Conservation (phyloP, 164 flowering plant species). For the Stephania yunnanensis region DNA sequence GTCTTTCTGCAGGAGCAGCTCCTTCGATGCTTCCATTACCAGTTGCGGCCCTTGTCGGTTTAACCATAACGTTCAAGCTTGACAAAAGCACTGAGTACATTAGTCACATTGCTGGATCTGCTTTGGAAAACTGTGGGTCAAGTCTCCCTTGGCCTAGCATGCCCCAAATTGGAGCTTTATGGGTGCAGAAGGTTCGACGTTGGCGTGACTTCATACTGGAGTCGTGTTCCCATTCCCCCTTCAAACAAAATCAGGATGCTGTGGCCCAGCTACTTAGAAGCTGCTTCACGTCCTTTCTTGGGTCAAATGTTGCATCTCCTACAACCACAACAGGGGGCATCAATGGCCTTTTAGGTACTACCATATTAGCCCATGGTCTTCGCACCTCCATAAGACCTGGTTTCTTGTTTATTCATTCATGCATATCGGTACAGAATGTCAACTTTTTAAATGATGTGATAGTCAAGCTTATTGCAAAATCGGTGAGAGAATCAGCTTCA, state of each 20-base stretch:
- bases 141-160: slow-evolving; percentile 80
- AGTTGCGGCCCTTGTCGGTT: slow-evolving; percentile 81
- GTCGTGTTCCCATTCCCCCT: slow-evolving; percentile 57
- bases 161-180: slow-evolving; percentile 65
- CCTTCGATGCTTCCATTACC: slow-evolving; percentile 76
- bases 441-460: slow-evolving; percentile 47
- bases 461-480: slow-evolving; percentile 48
- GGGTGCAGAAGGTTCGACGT: slow-evolving; percentile 87
- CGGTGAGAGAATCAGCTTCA: slow-evolving; percentile 40
- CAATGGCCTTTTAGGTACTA: slow-evolving; percentile 56
- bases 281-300: slow-evolving; percentile 69
- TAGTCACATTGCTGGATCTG: slow-evolving; percentile 63
- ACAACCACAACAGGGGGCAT: slow-evolving; percentile 34
- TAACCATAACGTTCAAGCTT: slow-evolving; percentile 84
- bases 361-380: slow-evolving; percentile 32
- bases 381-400: slow-evolving; percentile 65
- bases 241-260: slow-evolving; percentile 62
- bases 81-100: slow-evolving; percentile 55
- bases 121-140: slow-evolving; percentile 58
- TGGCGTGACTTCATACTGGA: slow-evolving; percentile 76
- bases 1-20: slow-evolving; percentile 30
- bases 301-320: slow-evolving; percentile 27
- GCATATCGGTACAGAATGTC: slow-evolving; percentile 45
- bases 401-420: slow-evolving; percentile 63
- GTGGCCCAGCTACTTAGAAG: slow-evolving; percentile 69